phyloP scores from a whole-genome alignment of 148 eudicot genomes.

The Cornus kousa region DNA sequence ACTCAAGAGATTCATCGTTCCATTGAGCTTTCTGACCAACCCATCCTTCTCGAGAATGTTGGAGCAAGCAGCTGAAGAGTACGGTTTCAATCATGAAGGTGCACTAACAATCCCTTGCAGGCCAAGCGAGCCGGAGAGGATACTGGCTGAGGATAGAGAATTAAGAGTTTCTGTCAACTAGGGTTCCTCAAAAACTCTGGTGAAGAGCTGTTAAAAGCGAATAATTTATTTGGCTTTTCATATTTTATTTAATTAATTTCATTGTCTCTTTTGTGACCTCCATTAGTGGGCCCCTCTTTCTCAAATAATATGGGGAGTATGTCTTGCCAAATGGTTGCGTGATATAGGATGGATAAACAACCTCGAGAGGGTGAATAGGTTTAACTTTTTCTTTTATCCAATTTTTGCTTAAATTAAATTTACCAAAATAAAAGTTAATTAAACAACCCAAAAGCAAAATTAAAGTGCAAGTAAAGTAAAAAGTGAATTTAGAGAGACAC shows the following conservation, averaged over 20 bases:
- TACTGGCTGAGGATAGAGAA: conserved; percentile 24
- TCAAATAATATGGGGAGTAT: background rate
- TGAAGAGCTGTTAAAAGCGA: background rate
- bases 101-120: conserved; percentile 60
- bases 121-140: conserved; percentile 41
- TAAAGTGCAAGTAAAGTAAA: no score
- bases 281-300: background rate
- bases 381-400: no score
- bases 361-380: no score
- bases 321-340: background rate
- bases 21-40: conserved; percentile 44
- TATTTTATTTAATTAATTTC: background rate
- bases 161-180: background rate
- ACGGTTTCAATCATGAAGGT: conserved; percentile 65
- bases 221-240: no score
- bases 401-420: no score
- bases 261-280: background rate
- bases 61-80: conserved; percentile 71
- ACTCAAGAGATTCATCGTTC: conserved; percentile 44
- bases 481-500: no score
- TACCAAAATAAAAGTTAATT: no score
- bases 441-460: no score
- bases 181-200: conserved; percentile 6
- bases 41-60: conserved; percentile 50
- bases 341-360: no score